Percentiles rank a stretch among this genome's conserved stretches.
Evolutionary conservation across 164 flowering plant species (phyloP).

Genomic region (Magnolia officinalis): DNA sequence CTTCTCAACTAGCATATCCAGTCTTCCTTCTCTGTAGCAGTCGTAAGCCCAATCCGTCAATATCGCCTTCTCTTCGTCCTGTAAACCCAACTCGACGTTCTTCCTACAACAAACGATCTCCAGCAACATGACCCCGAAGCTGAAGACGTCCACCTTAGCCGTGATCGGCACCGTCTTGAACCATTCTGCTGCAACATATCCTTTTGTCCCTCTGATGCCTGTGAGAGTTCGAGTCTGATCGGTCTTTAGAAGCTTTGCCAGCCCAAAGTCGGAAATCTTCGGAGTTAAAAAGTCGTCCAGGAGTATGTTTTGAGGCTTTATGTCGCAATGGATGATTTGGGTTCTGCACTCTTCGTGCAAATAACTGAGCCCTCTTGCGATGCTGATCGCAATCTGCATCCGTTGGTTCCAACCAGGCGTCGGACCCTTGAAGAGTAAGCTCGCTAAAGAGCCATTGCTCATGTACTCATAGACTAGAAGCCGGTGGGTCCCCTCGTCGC

Average conservation of each 20-base stretch:
- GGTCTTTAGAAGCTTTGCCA: constrained; percentile 25
- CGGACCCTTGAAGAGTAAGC: constrained; percentile 10
- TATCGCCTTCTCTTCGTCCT: constrained; percentile 1
- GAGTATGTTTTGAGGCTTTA: constrained; percentile 20
- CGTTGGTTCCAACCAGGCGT: constrained; percentile 17
- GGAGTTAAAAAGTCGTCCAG: constrained; percentile 9
- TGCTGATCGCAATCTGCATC: constrained; percentile 7
- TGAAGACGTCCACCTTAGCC: constrained; percentile 33
- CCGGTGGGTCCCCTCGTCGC: constrained; percentile 14
- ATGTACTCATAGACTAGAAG: constrained; percentile 18
- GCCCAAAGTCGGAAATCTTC: constrained; percentile 15
- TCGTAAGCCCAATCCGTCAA: constrained; percentile 23
- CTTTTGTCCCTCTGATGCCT: constrained; percentile 14
- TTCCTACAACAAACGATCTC: constrained; percentile 26
- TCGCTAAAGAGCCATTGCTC: constrained; percentile 17
- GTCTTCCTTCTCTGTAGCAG: constrained; percentile 14
- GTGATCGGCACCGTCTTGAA: constrained; percentile 26
- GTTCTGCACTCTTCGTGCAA: constrained; percentile 20
- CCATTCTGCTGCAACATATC: constrained; percentile 34
- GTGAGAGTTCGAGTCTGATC: constrained; percentile 26
- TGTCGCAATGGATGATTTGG: constrained; percentile 21
- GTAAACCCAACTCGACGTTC: constrained; percentile 3
- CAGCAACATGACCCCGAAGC: constrained; percentile 29
- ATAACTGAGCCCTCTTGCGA: constrained; percentile 21
- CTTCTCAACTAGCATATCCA: constrained; percentile 12